Evolutionary conservation across 257 asterid species (phyloP).

Genomic region (Leptodermis oblonga): DNA sequence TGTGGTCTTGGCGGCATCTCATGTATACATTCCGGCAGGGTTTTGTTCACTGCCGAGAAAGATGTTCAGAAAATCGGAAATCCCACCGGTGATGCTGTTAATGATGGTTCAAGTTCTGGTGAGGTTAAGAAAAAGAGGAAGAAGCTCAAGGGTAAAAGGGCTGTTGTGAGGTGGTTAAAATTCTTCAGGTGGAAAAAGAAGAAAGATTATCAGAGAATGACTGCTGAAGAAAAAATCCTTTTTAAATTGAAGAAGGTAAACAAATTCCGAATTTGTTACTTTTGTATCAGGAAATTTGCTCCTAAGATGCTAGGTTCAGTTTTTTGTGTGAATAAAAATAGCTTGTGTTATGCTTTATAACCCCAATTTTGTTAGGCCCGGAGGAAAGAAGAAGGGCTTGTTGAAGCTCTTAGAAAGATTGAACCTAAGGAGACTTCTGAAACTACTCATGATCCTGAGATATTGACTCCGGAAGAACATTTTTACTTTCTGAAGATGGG

Average conservation of each 20-base stretch:
- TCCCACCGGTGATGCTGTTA: constrained; percentile 11
- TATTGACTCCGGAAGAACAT: constrained; percentile 97
- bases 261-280: too few relatives aligned
- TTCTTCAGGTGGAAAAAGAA: constrained; percentile 83
- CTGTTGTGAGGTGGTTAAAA: constrained; percentile 87
- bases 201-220: constrained; percentile 66
- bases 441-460: constrained; percentile 88
- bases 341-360: too few relatives aligned
- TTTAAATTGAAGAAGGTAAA: constrained; percentile 64
- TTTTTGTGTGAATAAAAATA: constrained; percentile 2
- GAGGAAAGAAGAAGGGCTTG: constrained; percentile 67
- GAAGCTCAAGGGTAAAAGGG: constrained; percentile 88
- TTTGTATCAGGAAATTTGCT: neutral
- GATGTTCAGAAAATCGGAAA: constrained; percentile 32
- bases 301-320: neutral
- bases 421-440: constrained; percentile 87
- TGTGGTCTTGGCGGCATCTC: constrained; percentile 31
- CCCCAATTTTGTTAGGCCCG: constrained; percentile 50
- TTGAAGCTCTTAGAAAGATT: constrained; percentile 67
- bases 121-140: constrained; percentile 53
- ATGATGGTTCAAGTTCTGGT: constrained; percentile 35
- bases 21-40: constrained; percentile 44
- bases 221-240: constrained; percentile 68
- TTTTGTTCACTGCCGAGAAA: constrained; percentile 28
- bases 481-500: constrained; percentile 96